Evolutionary conservation across 2,329 filamentous ascomycete genomes (phyloP).

Genomic region (Moelleriella libera): DNA sequence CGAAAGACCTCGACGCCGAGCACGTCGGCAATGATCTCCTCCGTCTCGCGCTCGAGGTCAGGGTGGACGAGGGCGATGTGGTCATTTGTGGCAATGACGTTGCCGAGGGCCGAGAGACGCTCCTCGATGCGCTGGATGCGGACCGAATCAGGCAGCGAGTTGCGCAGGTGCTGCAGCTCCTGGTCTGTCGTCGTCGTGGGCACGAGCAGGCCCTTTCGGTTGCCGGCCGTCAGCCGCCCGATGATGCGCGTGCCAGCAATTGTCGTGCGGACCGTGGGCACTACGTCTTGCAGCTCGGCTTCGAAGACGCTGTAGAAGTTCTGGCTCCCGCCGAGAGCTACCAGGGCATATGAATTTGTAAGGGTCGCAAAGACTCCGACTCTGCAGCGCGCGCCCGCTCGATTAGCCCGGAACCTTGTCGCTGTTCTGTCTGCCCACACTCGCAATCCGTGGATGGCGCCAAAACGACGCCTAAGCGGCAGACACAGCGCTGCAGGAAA

Average conservation of each 20-base stretch:
- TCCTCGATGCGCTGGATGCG: constrained; percentile 98
- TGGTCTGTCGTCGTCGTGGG: constrained; percentile 95
- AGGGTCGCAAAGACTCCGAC: constrained; percentile 94
- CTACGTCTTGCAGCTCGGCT: constrained; percentile 90
- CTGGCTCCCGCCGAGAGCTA: constrained; percentile 88
- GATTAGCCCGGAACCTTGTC: no score
- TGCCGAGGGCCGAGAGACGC: constrained; percentile 84
- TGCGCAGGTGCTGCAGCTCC: constrained; percentile 92
- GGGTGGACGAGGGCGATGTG: constrained; percentile 94
- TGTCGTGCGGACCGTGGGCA: constrained; percentile 91
- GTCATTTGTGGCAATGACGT: constrained; percentile 94
- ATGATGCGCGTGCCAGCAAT: constrained; percentile 96
- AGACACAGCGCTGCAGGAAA: no score
- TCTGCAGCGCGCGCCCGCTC: no score
- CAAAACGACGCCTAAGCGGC: no score
- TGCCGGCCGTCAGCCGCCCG: constrained; percentile 86
- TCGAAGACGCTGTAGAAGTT: constrained; percentile 99
- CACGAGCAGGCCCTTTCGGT: constrained; percentile 91
- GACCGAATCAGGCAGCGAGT: constrained; percentile 80
- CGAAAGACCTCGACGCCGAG: constrained; percentile 79
- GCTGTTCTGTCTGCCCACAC: no score
- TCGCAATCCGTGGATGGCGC: no score
- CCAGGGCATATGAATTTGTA: constrained; percentile 92
- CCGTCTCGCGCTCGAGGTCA: constrained; percentile 91
- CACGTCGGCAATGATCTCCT: constrained; percentile 96